phyloP scores from a whole-genome alignment of 179 eudicot genomes.

The Actinidia arguta region DNA sequence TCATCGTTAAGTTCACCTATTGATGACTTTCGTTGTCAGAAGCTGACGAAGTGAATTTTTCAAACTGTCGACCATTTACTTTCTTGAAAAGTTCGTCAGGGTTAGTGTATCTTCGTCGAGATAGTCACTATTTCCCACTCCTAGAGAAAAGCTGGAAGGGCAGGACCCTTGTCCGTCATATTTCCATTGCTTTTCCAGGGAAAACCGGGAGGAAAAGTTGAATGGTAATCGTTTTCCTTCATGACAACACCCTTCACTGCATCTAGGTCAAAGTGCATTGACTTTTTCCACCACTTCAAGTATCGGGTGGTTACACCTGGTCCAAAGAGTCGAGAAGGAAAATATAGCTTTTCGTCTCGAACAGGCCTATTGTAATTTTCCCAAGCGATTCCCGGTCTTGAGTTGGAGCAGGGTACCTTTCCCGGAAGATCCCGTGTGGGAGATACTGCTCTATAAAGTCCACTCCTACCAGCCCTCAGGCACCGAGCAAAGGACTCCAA shows the following conservation, averaged over 20 bases:
- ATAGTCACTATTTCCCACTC: not conserved
- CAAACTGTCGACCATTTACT: not conserved
- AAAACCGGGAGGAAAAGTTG: not conserved
- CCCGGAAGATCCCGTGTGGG: conserved; percentile 45
- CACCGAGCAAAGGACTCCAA: conserved; percentile 22
- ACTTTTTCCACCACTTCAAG: not conserved
- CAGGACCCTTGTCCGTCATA: not conserved
- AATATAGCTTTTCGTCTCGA: conserved; percentile 19
- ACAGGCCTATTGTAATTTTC: conserved; percentile 21
- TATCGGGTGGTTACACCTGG: conserved; percentile 27
- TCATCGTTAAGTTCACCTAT: not conserved
- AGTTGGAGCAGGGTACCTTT: not conserved
- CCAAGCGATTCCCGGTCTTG: conserved; percentile 24
- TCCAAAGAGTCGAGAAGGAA: conserved; percentile 26
- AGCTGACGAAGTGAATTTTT: not conserved
- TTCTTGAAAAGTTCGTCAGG: not conserved
- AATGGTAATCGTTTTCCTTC: not conserved
- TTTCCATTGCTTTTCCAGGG: not conserved
- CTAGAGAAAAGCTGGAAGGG: not conserved
- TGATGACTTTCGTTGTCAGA: not conserved
- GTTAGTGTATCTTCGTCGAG: not conserved
- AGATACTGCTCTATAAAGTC: conserved; percentile 32
- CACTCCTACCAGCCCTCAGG: conserved; percentile 33
- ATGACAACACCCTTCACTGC: not conserved
- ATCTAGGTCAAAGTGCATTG: not conserved